These are phyloP conservation scores for Oryza australiensis DNA, from an alignment of 176 grass and related monocot genomes.

Conservation along the genomic window DNA sequence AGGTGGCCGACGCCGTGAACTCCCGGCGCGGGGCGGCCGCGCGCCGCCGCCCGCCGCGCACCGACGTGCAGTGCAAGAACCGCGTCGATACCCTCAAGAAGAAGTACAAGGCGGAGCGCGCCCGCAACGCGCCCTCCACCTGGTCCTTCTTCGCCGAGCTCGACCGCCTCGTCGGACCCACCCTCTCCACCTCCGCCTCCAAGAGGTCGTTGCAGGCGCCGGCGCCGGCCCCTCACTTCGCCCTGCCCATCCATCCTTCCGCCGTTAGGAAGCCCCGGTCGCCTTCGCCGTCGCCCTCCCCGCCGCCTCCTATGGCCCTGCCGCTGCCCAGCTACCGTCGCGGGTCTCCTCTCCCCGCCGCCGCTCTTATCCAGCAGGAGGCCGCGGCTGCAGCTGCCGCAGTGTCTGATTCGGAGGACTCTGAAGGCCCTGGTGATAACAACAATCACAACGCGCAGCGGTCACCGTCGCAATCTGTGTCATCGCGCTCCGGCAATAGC, in stretches of 20 bases:
- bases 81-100: slow-evolving; percentile 98
- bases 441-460: slow-evolving; percentile 30
- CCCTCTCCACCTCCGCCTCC: slow-evolving; percentile 30
- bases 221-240: slow-evolving; percentile 2
- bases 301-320: slow-evolving; percentile 43
- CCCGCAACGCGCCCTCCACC: slow-evolving; percentile 38
- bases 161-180: slow-evolving; percentile 74
- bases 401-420: slow-evolving; percentile 38
- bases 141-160: slow-evolving; percentile 84
- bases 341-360: slow-evolving; percentile 34
- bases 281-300: slow-evolving; percentile 37
- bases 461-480: slow-evolving; percentile 47
- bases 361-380: slow-evolving; percentile 53
- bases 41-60: slow-evolving; percentile 77
- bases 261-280: slow-evolving; percentile 23
- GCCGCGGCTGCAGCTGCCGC: slow-evolving; percentile 43
- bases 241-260: slow-evolving; percentile 1
- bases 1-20: slow-evolving; percentile 89
- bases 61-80: slow-evolving; percentile 98
- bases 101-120: slow-evolving; percentile 96
- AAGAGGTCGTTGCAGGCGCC: slow-evolving; percentile 33
- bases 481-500: slow-evolving; percentile 44
- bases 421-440: slow-evolving; percentile 37
- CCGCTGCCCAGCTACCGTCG: slow-evolving; percentile 41
- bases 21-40: slow-evolving; percentile 52